Evolutionary conservation across 208 protist genomes (phyloP).

Genomic region (Wallacemonas sp.): DNA sequence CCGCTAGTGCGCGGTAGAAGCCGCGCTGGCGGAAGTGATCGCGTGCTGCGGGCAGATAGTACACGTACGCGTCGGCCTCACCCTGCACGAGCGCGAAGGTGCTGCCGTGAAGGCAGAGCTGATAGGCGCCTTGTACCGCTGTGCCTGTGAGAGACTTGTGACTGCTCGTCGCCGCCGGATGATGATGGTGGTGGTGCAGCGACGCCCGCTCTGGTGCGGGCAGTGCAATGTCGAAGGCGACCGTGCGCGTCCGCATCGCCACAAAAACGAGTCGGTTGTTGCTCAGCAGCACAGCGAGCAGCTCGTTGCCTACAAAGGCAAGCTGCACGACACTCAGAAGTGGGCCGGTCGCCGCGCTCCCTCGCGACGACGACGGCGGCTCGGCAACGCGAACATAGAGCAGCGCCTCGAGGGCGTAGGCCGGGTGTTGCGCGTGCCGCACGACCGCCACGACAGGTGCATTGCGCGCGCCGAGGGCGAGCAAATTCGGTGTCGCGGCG

Average conservation of each 20-base stretch:
- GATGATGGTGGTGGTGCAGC: not conserved
- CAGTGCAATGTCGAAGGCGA: slow-evolving; percentile 31
- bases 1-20: not conserved
- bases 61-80: slow-evolving; percentile 27
- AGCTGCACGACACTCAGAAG: slow-evolving; percentile 5
- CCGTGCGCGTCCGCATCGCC: slow-evolving; percentile 12
- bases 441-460: slow-evolving; percentile 40
- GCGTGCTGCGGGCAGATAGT: slow-evolving; percentile 41
- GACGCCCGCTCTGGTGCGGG: slow-evolving; percentile 10
- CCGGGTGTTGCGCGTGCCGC: slow-evolving; percentile 26
- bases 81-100: slow-evolving; percentile 38
- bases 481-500: not conserved
- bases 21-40: slow-evolving; percentile 18
- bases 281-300: slow-evolving; percentile 33
- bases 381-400: slow-evolving; percentile 1
- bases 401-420: slow-evolving; percentile 26
- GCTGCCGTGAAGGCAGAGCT: slow-evolving; percentile 20
- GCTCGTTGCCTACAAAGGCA: slow-evolving; percentile 20
- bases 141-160: not conserved
- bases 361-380: slow-evolving; percentile 23
- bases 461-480: slow-evolving; percentile 2
- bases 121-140: slow-evolving; percentile 9
- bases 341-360: not conserved
- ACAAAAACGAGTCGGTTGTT: slow-evolving; percentile 42
- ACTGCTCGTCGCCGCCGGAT: no score